Conservation (phyloP, 2,329 filamentous ascomycete species). For the Colletotrichum phormii region DNA sequence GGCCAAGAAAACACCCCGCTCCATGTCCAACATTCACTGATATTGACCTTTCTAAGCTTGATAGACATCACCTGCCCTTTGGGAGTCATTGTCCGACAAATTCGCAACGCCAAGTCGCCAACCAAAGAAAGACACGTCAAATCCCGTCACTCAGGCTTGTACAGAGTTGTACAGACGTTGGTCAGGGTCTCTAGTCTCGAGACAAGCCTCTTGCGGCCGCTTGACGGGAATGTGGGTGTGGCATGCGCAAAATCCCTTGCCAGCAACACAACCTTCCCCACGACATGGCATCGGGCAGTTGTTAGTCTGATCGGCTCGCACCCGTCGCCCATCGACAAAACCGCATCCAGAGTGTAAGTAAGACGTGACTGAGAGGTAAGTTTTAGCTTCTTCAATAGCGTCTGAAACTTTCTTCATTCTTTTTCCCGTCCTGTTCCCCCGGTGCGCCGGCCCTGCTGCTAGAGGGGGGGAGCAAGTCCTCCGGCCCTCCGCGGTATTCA, state of each 20-base stretch:
- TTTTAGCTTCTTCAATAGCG: neutral
- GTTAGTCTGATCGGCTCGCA: neutral
- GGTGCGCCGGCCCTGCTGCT: neutral
- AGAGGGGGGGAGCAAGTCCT: neutral
- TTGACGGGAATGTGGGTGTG: slow-evolving; percentile 12
- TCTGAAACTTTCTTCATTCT: neutral
- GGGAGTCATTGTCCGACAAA: neutral
- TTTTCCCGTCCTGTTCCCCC: neutral
- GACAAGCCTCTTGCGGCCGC: slow-evolving; percentile 1
- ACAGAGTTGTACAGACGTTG: neutral
- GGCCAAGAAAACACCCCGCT: neutral
- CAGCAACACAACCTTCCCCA: neutral
- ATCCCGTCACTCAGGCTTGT: neutral
- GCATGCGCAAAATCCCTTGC: slow-evolving; percentile 2
- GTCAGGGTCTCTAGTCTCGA: neutral
- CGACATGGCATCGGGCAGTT: neutral
- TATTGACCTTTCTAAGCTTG: neutral
- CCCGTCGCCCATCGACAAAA: neutral
- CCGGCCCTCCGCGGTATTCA: neutral
- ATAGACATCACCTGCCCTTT: neutral
- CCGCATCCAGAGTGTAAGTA: neutral
- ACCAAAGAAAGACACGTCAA: neutral
- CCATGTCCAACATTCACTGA: neutral
- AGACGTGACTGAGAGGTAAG: neutral
- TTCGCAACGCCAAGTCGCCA: neutral